Conservation (phyloP, 495 filamentous ascomycete species). For the Trichoderma erinaceum region DNA sequence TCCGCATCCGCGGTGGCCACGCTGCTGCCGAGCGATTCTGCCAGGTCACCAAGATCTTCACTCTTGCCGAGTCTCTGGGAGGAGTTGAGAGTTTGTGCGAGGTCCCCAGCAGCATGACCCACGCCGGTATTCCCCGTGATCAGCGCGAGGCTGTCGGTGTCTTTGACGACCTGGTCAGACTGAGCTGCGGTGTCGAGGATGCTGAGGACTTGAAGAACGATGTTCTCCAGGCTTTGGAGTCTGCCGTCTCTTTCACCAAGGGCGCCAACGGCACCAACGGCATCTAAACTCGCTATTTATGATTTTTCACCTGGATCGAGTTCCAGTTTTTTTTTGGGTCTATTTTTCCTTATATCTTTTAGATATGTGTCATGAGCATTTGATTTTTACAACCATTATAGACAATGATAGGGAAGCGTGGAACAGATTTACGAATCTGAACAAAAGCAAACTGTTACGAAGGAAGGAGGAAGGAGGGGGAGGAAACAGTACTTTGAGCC, state of each 20-base stretch:
- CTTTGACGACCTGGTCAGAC: constrained; percentile 91
- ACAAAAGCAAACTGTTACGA: background rate
- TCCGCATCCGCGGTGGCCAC: constrained; percentile 87
- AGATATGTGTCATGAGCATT: background rate
- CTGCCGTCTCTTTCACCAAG: constrained; percentile 51
- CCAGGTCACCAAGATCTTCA: constrained; percentile 81
- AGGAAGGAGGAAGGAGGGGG: background rate
- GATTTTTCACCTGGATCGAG: background rate
- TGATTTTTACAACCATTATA: background rate
- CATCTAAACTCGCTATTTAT: background rate
- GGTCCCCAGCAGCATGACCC: constrained; percentile 90
- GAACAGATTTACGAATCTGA: background rate
- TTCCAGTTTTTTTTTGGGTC: constrained; percentile 4
- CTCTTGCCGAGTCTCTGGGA: constrained; percentile 85
- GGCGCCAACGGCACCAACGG: constrained; percentile 23
- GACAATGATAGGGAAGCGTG: background rate
- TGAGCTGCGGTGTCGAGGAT: constrained; percentile 94
- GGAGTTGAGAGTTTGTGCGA: constrained; percentile 91
- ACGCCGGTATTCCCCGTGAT: constrained; percentile 86
- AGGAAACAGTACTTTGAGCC: background rate
- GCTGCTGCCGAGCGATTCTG: constrained; percentile 88
- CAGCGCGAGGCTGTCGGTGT: constrained; percentile 88
- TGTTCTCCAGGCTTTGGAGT: constrained; percentile 77
- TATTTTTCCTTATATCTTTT: background rate
- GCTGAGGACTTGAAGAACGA: constrained; percentile 75